Percentiles rank a stretch among this genome's conserved stretches.
These are phyloP conservation scores for Rhynchospora breviuscula DNA, from an alignment of 176 grass and related monocot genomes.

Conservation along the genomic window DNA sequence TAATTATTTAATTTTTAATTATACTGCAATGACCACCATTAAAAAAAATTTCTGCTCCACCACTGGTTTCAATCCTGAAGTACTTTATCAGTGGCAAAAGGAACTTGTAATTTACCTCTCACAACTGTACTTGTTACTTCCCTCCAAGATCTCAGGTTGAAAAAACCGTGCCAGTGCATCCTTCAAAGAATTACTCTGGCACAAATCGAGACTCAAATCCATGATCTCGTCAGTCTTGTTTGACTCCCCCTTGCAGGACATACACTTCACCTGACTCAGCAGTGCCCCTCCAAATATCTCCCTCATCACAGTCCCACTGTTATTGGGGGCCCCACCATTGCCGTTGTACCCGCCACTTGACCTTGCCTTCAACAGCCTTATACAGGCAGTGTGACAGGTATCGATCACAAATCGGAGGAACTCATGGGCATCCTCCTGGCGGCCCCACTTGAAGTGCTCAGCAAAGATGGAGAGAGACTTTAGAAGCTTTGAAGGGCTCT, in stretches of 20 bases:
- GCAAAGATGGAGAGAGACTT: constrained; percentile 61
- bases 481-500: constrained; percentile 52
- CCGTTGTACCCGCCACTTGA: constrained; percentile 15
- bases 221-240: constrained; percentile 98
- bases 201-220: constrained; percentile 90
- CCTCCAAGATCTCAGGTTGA: constrained; percentile 79
- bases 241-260: constrained; percentile 82
- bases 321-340: constrained; percentile 16
- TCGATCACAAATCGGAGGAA: constrained; percentile 79
- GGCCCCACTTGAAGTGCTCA: constrained; percentile 68
- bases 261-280: constrained; percentile 94
- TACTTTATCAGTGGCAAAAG: not conserved
- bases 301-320: constrained; percentile 47
- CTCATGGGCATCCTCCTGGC: constrained; percentile 94
- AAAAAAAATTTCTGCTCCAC: too few relatives aligned
- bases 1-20: too few relatives aligned
- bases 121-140: constrained; percentile 88
- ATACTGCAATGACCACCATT: too few relatives aligned
- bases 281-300: constrained; percentile 84
- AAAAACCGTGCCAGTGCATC: constrained; percentile 83
- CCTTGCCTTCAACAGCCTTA: constrained; percentile 44
- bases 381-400: constrained; percentile 62
- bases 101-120: constrained; percentile 43
- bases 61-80: not conserved
- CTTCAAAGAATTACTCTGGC: constrained; percentile 56